phyloP scores from a whole-genome alignment of 2,329 filamentous ascomycete species.

The Didymella exigua region DNA sequence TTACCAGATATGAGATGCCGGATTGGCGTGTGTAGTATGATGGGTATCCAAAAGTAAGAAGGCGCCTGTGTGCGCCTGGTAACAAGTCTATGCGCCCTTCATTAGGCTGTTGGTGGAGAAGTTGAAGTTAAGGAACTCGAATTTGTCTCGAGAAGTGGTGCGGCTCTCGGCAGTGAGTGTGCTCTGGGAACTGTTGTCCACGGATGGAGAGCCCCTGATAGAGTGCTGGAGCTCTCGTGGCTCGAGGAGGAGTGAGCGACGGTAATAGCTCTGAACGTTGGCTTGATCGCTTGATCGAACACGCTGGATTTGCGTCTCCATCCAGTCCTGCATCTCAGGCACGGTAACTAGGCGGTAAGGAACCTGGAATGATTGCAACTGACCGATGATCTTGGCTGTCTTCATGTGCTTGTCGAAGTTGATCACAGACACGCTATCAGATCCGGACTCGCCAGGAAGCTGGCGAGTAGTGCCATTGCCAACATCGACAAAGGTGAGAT shows the following conservation, averaged over 20 bases:
- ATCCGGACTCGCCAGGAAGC: slow-evolving; percentile 63
- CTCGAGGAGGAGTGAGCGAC: slow-evolving; percentile 83
- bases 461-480: slow-evolving; percentile 87
- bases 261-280: slow-evolving; percentile 72
- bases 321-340: slow-evolving; percentile 90
- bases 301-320: slow-evolving; percentile 77
- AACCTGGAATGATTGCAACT: slow-evolving; percentile 94
- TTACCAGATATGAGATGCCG: slow-evolving; percentile 15
- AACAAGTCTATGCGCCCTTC: slow-evolving; percentile 39
- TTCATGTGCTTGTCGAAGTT: slow-evolving; percentile 98
- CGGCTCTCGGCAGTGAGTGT: slow-evolving; percentile 38
- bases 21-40: not conserved
- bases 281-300: slow-evolving; percentile 70
- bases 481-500: slow-evolving; percentile 93
- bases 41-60: slow-evolving; percentile 23
- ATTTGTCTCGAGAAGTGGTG: slow-evolving; percentile 43
- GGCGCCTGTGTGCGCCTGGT: slow-evolving; percentile 28
- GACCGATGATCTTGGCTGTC: slow-evolving; percentile 93
- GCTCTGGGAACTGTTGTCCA: slow-evolving; percentile 35
- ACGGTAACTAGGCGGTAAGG: slow-evolving; percentile 84
- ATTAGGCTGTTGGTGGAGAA: slow-evolving; percentile 39
- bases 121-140: slow-evolving; percentile 48
- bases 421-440: slow-evolving; percentile 78
- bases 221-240: slow-evolving; percentile 63
- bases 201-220: slow-evolving; percentile 31